These are phyloP conservation scores for Quercus wislizeni DNA, from an alignment of 306 rosid species.

Conservation along the genomic window DNA sequence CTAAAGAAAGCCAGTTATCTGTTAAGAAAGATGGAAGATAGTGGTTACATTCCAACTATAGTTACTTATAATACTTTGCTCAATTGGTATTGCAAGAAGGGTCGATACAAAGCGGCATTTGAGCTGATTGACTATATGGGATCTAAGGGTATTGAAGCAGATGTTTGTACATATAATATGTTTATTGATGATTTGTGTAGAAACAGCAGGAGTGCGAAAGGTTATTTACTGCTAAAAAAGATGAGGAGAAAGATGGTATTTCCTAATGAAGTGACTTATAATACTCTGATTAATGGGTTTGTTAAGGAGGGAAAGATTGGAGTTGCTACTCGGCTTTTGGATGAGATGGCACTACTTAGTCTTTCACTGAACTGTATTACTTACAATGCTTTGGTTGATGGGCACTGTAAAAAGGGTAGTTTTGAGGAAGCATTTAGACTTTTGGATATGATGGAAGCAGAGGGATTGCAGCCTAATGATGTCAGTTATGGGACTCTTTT, in stretches of 20 bases:
- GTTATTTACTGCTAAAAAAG: conserved; percentile 60
- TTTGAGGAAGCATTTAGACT: conserved; percentile 56
- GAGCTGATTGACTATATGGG: conserved; percentile 66
- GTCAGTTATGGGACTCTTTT: conserved; percentile 58
- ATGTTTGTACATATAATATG: conserved; percentile 74
- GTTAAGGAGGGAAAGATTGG: conserved; percentile 70
- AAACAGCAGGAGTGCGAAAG: conserved; percentile 61
- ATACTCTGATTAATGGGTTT: conserved; percentile 71
- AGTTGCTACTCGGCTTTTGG: conserved; percentile 63
- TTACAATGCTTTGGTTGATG: conserved; percentile 60
- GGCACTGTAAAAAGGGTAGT: conserved; percentile 45
- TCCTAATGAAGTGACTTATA: conserved; percentile 65
- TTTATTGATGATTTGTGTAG: conserved; percentile 64
- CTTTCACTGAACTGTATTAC: conserved; percentile 53
- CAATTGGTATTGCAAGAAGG: conserved; percentile 72
- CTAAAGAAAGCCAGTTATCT: conserved; percentile 55
- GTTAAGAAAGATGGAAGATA: conserved; percentile 61
- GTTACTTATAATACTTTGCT: conserved; percentile 72
- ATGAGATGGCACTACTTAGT: conserved; percentile 49
- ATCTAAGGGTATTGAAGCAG: conserved; percentile 62
- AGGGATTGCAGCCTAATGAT: conserved; percentile 56
- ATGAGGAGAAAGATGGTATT: conserved; percentile 62
- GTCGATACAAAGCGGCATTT: conserved; percentile 53
- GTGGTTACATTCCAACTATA: conserved; percentile 49
- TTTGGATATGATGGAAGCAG: conserved; percentile 53